A percentile compares a stretch with the other conserved stretches of the same genome.
phyloP scores from a whole-genome alignment of 2,329 filamentous ascomycete species.

The Plenodomus tracheiphilus region DNA sequence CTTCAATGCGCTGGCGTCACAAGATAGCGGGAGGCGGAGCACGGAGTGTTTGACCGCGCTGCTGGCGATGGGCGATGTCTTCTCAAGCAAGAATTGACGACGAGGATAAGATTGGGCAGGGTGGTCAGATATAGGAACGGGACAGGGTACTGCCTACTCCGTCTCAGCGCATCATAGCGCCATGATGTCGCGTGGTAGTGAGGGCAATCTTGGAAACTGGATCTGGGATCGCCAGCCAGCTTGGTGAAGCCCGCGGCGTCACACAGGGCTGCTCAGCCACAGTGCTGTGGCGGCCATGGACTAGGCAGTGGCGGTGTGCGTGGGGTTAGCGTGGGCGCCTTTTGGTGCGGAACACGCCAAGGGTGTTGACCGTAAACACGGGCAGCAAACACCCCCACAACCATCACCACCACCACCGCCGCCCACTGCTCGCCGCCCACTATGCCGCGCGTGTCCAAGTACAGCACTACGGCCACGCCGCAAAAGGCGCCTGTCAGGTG shows the following conservation, averaged over 20 bases:
- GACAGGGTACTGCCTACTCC: neutral
- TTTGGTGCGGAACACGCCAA: neutral
- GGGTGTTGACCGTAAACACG: constrained; percentile 29
- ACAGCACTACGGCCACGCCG: constrained; percentile 51
- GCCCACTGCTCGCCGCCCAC: constrained; percentile 12
- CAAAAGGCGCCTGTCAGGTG: constrained; percentile 49
- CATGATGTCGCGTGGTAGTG: neutral
- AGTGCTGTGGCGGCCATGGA: neutral
- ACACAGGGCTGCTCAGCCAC: neutral
- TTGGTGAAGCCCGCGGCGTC: neutral
- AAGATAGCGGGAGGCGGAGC: constrained; percentile 17
- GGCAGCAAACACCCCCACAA: constrained; percentile 5
- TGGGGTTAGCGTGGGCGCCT: neutral
- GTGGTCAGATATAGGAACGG: neutral
- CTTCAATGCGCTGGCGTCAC: constrained; percentile 12
- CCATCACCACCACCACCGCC: constrained; percentile 17
- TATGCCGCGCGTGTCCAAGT: constrained; percentile 61
- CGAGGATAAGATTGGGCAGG: neutral
- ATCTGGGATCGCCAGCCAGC: no score
- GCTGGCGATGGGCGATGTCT: neutral
- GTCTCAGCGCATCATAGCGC: neutral
- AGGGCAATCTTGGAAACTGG: neutral
- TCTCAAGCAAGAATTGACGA: neutral
- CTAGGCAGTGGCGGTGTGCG: neutral
- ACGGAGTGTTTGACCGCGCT: constrained; percentile 21